These are phyloP conservation scores for Mortierella sp. DNA, from an alignment of 371 early-diverging fungal genomes.

Conservation along the genomic window DNA sequence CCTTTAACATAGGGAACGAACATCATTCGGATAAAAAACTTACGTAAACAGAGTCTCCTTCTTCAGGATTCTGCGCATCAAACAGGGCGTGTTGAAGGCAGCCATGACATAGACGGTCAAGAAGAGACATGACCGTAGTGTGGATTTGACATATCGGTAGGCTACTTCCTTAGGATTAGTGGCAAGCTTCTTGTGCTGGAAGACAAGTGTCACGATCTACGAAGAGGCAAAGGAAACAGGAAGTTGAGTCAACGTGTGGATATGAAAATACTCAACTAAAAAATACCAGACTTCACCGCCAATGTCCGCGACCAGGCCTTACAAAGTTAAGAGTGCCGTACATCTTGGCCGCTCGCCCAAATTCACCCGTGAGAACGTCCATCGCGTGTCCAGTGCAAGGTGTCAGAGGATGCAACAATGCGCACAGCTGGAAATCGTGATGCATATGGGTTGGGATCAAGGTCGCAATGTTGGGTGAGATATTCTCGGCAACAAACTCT, in stretches of 20 bases:
- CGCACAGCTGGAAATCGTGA: constrained; percentile 79
- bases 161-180: constrained; percentile 51
- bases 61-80: constrained; percentile 66
- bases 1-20: not conserved
- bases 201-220: constrained; percentile 51
- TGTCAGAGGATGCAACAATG: constrained; percentile 77
- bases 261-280: not conserved
- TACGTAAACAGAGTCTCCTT: constrained; percentile 68
- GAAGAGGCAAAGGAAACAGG: not conserved
- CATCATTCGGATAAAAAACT: constrained; percentile 12
- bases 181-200: constrained; percentile 41
- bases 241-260: not conserved
- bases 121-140: constrained; percentile 77
- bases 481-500: constrained; percentile 62
- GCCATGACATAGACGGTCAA: constrained; percentile 74
- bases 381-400: constrained; percentile 63
- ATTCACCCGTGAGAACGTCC: constrained; percentile 59
- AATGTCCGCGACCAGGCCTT: constrained; percentile 42
- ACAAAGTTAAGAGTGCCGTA: constrained; percentile 81
- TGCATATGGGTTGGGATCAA: constrained; percentile 60
- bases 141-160: constrained; percentile 61
- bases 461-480: constrained; percentile 69
- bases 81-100: constrained; percentile 75
- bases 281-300: not conserved
- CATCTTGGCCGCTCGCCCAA: constrained; percentile 68